Base-by-base conservation (phyloP, 2,329 filamentous ascomycete genomes). In the Aspergillus caelatus region DNA sequence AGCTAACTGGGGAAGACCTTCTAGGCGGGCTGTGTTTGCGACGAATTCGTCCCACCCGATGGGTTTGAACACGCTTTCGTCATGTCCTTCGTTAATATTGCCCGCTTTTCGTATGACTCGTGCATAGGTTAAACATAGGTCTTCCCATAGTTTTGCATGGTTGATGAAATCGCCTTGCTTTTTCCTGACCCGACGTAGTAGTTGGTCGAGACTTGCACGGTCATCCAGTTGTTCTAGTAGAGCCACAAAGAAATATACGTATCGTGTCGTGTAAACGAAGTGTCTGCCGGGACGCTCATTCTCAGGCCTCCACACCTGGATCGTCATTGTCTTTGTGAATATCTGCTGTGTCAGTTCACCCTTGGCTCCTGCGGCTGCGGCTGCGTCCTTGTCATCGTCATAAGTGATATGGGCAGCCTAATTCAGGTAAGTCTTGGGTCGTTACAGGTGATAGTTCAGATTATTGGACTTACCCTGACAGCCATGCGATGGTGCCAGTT, bases 401-500 rank as follows among this genome's bases (percentile, higher is more conserved):
- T 87, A 90, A 8, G 89, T 79, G 46, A 90, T 82, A 67, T 85
- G 84, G 7, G 88, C 88, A 66, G 86, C 76, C 72, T 84, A 73
- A n/a, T 61, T 62, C 45, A 67, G 52, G 50, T 77, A 74, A 43
- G 78, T 75, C 34, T 84, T 58, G 65, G 80, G 26, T 57, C 12
- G n/a, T 19, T 12, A 43, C 21, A 53, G 30, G 19, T 28, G 43
- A 46, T 23, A 36, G 36, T 14, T 41, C 19, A 16, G 10, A n/a
- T 41, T 21, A n/a, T 39, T 48, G 30, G 9, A 63, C 71, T 83
- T 71, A 92, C 89, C 28, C 93, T 88, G 72, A 90, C 89, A 59
- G 93, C 92, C 80, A 97, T 93, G 23, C 94, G 90, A 75, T 97
- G 94, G 73, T 97, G 94, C 94, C 94, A 97, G 71, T 95, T 94